Evolutionary conservation across 1,284 basidiomycete genomes (phyloP).

Genomic region (Waitea zeae): DNA sequence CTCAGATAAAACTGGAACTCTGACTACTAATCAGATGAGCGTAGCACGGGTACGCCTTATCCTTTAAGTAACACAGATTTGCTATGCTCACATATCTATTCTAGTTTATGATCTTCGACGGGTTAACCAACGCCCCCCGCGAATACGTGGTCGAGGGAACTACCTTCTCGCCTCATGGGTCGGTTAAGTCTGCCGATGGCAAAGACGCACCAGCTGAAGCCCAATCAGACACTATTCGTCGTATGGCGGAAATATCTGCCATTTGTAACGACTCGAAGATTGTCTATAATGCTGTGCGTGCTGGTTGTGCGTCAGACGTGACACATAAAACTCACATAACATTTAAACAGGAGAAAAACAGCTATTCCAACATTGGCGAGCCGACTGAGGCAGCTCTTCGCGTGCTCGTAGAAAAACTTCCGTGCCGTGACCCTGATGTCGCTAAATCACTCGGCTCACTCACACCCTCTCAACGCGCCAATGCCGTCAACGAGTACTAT

Average conservation of each 20-base stretch:
- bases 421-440: constrained; percentile 36
- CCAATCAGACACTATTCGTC: constrained; percentile 56
- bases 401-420: constrained; percentile 85
- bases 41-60: constrained; percentile 60
- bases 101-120: constrained; percentile 63
- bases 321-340: not conserved
- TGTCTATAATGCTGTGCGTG: constrained; percentile 62
- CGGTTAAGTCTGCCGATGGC: constrained; percentile 47
- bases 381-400: constrained; percentile 93
- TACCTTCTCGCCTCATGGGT: constrained; percentile 75
- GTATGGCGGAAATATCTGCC: constrained; percentile 78
- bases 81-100: constrained; percentile 2
- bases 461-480: constrained; percentile 46
- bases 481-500: constrained; percentile 72
- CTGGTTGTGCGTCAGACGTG: not conserved
- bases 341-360: constrained; percentile 49
- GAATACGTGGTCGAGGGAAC: constrained; percentile 79
- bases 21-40: constrained; percentile 95
- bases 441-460: constrained; percentile 40
- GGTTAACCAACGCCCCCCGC: constrained; percentile 25
- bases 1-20: constrained; percentile 91
- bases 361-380: constrained; percentile 82
- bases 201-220: constrained; percentile 39
- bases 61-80: not conserved
- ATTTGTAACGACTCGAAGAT: constrained; percentile 89